Conservation (phyloP, 352 stramenopile genomes). For the Phytopythium aichiense region DNA sequence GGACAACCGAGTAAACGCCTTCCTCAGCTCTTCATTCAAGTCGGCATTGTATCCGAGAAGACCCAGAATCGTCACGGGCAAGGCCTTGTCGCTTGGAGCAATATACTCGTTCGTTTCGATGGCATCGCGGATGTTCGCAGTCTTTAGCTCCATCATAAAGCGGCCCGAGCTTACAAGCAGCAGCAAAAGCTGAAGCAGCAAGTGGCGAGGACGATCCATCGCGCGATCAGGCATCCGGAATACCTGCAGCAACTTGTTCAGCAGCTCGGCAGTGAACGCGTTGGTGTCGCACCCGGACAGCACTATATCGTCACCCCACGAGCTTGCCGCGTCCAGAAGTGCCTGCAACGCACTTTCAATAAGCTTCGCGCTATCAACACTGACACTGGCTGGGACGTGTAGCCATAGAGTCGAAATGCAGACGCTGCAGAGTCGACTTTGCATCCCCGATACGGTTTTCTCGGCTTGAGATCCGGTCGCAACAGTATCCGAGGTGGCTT, state of each 20-base stretch:
- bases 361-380: neutral
- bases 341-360: conserved; percentile 1
- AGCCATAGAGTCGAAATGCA: conserved; percentile 1
- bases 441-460: neutral
- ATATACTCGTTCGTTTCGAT: conserved; percentile 66
- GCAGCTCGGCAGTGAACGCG: conserved; percentile 13
- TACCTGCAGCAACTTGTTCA: conserved; percentile 32
- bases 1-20: conserved; percentile 37
- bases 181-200: conserved; percentile 49
- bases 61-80: conserved; percentile 55
- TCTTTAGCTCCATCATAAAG: conserved; percentile 57
- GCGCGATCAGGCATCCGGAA: conserved; percentile 23
- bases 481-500: neutral
- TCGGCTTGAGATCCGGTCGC: neutral
- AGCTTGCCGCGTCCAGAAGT: conserved; percentile 2
- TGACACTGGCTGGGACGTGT: neutral
- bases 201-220: conserved; percentile 25
- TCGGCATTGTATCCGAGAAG: conserved; percentile 69
- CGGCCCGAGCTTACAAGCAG: conserved; percentile 48
- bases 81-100: conserved; percentile 38
- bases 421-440: neutral
- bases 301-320: conserved; percentile 28
- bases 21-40: conserved; percentile 58
- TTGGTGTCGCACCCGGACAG: conserved; percentile 23
- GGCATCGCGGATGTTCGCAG: conserved; percentile 30